These are phyloP conservation scores for Amniculicola lignicola DNA, from an alignment of 495 filamentous ascomycete genomes.

Conservation along the genomic window DNA sequence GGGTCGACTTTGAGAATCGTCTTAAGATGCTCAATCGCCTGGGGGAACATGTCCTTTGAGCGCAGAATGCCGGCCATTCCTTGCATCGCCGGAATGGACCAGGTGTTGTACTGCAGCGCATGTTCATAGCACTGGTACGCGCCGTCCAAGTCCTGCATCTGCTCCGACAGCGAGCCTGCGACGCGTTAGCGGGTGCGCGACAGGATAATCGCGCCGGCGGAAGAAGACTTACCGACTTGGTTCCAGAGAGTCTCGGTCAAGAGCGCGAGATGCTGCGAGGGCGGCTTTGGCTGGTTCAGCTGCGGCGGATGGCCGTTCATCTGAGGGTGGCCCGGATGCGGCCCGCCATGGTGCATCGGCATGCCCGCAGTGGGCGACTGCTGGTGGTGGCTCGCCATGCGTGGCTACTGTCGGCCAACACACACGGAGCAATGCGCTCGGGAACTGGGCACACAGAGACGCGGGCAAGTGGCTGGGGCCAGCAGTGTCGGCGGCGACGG, in stretches of 20 bases:
- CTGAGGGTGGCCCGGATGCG: slow-evolving; percentile 32
- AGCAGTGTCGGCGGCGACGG: neutral
- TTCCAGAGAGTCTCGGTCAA: slow-evolving; percentile 91
- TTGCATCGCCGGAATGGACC: slow-evolving; percentile 91
- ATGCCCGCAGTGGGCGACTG: slow-evolving; percentile 36
- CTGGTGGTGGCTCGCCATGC: slow-evolving; percentile 36
- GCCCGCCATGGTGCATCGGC: slow-evolving; percentile 33
- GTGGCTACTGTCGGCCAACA: neutral
- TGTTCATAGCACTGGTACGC: slow-evolving; percentile 85
- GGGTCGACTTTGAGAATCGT: slow-evolving; percentile 86
- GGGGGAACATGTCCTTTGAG: slow-evolving; percentile 87
- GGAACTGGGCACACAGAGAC: too few relatives aligned
- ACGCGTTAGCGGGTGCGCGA: slow-evolving; percentile 21
- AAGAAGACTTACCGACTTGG: slow-evolving; percentile 69
- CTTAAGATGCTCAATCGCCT: slow-evolving; percentile 89
- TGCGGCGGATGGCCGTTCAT: slow-evolving; percentile 38
- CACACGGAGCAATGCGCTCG: neutral
- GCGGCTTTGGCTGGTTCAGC: slow-evolving; percentile 53
- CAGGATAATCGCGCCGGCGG: neutral
- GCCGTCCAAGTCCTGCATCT: slow-evolving; percentile 83
- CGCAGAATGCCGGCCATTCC: slow-evolving; percentile 87
- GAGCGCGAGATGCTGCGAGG: slow-evolving; percentile 58
- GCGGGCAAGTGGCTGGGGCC: too few relatives aligned
- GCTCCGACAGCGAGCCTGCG: slow-evolving; percentile 77
- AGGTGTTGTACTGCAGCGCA: slow-evolving; percentile 79